These are phyloP conservation scores for Taiozyma onychis DNA, from an alignment of 1,139 yeast genomes.

Conservation along the genomic window DNA sequence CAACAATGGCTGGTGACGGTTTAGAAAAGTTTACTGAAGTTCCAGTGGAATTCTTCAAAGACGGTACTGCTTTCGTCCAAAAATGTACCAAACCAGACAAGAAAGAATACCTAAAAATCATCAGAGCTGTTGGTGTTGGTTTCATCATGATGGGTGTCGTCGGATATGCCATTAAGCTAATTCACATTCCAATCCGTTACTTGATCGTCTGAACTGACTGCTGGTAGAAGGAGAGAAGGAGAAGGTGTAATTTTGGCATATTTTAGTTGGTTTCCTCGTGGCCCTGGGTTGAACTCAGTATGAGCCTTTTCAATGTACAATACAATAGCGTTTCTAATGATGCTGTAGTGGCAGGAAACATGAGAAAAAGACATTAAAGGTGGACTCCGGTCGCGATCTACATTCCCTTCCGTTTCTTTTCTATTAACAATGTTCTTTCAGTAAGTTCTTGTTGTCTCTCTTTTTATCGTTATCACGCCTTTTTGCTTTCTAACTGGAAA, in stretches of 20 bases:
- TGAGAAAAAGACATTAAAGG: background rate
- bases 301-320: slow-evolving; percentile 1
- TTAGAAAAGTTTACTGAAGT: slow-evolving; percentile 83
- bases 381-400: background rate
- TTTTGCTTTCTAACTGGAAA: background rate
- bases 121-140: slow-evolving; percentile 95
- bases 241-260: background rate
- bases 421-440: background rate
- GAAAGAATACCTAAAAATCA: slow-evolving; percentile 81
- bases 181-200: slow-evolving; percentile 96
- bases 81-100: slow-evolving; percentile 92
- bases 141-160: slow-evolving; percentile 97
- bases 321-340: background rate
- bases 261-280: background rate
- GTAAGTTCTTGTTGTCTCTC: background rate
- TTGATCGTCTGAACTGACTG: slow-evolving; percentile 64
- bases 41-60: slow-evolving; percentile 87
- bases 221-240: background rate
- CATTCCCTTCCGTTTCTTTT: too few species aligned
- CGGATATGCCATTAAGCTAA: slow-evolving; percentile 83
- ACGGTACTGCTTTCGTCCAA: slow-evolving; percentile 79
- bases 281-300: background rate
- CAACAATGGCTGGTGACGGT: slow-evolving; percentile 50
- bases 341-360: background rate
- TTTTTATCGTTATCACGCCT: background rate